Evolutionary conservation across 2,329 filamentous ascomycete genomes (phyloP), one percentile per base, ranked within the genome.

Genomic region (Ilyonectria robusta): DNA sequence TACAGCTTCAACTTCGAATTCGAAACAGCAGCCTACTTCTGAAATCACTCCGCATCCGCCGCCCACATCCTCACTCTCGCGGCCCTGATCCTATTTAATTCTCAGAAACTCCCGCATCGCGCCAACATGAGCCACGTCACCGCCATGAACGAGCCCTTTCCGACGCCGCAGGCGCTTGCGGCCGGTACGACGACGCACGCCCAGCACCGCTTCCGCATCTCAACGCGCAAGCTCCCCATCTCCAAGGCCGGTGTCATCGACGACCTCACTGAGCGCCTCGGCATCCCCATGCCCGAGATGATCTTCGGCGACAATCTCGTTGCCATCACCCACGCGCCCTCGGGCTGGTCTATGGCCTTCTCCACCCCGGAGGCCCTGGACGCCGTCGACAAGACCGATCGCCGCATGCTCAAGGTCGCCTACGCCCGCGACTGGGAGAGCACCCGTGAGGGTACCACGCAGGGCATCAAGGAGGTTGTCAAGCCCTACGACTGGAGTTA

Each of bases 401-500:
- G 89, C 76, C 90, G 92, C 70, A 97, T 98, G 93, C 87, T 99
- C 71, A 94, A 95, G 82, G 96, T 99, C 54, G 93, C 95, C 47
- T 95, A 98, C 82, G 97, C 96, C 2, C 88, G 90, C 70, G 93
- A 94, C 79, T 99, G 96, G 96, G 85, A 84, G 72, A 85, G 85
- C 71, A 88, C 82, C 58, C 82, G 86, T 65, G 94, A 94, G 79
- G 90, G 92, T 80, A 93, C 93, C 75, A 92, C 93, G 56, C 93
- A 94, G 75, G 93, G 92, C 62, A 97, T 99, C 79, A 94, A 94
- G 78, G 94, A 98, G 78, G 92, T 98, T 29, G 94, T 99, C 61
- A 95, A 95, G 83, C 95, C 95, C 3, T 99, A 97, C 79, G 96
- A 99, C 83, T 99, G 96, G 96, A 97, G 94, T 69, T 99, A 98